Evolutionary conservation across 208 protist genomes (phyloP), one percentile per base, ranked within the genome.

Genomic region (Angomonas ambiguus): DNA sequence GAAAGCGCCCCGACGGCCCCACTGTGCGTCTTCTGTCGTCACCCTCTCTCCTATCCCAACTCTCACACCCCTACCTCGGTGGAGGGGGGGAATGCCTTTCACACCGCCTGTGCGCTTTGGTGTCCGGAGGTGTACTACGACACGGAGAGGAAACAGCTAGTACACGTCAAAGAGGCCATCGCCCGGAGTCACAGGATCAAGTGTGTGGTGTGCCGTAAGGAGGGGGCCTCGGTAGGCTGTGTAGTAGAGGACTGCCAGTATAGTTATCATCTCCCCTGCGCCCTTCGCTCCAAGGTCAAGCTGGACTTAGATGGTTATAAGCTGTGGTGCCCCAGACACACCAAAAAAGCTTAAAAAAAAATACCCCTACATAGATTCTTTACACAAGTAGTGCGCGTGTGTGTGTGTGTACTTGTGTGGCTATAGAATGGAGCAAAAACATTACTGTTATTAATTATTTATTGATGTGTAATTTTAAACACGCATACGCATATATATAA

Each of bases 71-170:
- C 62, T 0, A 51, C 68, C 6, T 53, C 45, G 32, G 2, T 20
- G 16, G 34, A 60, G 0, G 72, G 70, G 11, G 78, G 71, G 16
- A 13, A 72, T 25, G 4, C 24, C 3, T 79, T 81, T 51, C 86
- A 92, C 69, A 62, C 74, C 22, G 62, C 57, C 4, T 93, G 87
- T 56, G 87, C 87, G 0, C 66, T 93, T 13, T 93, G 87, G 87
- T 86, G 78, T 41, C 81, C 86, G 59, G 83, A 90, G 62, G 86
- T 93, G 18, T 93, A 74, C 67, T 85, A 77, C 67, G 71, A 89
- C 33, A 48, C n/a, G n/a, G 11, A 53, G 16, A 24, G 59, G 18
- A 56, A 35, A 13, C 27, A 10, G 22, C 69, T 90, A 59, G 35
- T 33, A 13, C 59, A 79, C 38, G 35, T 93, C 10, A 30, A 42